phyloP scores from a whole-genome alignment of 2,329 filamentous ascomycete species.

The Paraphaeosphaeria minitans region DNA sequence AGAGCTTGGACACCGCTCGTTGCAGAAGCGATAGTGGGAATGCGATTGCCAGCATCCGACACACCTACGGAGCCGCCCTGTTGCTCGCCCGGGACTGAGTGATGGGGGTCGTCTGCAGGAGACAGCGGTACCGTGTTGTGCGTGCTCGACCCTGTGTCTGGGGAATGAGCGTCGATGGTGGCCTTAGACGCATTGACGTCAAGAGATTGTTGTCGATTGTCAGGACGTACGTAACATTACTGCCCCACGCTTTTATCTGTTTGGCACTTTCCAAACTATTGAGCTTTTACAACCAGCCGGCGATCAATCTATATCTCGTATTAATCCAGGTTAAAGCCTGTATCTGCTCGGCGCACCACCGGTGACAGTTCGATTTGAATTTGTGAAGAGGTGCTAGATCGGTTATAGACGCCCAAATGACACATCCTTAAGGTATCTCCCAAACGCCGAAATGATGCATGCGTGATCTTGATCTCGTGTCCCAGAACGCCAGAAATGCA shows the following conservation, averaged over 20 bases:
- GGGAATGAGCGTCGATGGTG: not conserved
- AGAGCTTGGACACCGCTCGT: not conserved
- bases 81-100: not conserved
- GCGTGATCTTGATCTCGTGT: not conserved
- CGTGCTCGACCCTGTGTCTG: not conserved
- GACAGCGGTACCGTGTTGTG: not conserved
- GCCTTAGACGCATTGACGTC: not conserved
- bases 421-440: constrained; percentile 28
- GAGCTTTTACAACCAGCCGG: no score
- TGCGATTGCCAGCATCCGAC: not conserved
- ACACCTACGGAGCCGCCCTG: not conserved
- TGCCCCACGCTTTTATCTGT: no score
- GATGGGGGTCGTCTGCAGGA: not conserved
- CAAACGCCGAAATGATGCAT: constrained; percentile 17
- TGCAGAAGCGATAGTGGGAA: not conserved
- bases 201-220: not conserved
- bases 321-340: no score
- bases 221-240: not conserved
- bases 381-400: no score
- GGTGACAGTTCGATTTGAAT: no score
- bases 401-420: constrained; percentile 2
- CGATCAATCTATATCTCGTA: no score
- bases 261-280: no score
- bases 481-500: constrained; percentile 26
- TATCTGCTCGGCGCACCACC: no score